phyloP scores from a whole-genome alignment of 257 asterid genomes.

The Solanum neorickii region DNA sequence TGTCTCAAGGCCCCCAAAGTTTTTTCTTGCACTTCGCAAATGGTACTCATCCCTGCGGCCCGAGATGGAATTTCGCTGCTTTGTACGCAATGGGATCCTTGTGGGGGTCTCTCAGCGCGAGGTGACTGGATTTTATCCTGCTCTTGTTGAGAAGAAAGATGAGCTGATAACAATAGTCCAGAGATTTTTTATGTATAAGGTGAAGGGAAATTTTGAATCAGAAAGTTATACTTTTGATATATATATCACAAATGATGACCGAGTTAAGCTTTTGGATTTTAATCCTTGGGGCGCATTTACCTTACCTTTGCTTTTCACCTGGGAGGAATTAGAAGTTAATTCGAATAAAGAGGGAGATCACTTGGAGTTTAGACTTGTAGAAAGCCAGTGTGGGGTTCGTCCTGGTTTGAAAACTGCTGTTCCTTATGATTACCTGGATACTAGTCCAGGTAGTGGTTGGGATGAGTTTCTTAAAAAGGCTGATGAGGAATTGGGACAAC shows the following conservation, averaged over 20 bases:
- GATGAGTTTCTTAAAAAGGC: slow-evolving; percentile 65
- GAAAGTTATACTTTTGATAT: slow-evolving; percentile 64
- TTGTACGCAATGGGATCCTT: slow-evolving; percentile 30
- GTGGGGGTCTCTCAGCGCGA: slow-evolving; percentile 76
- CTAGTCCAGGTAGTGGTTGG: slow-evolving; percentile 85
- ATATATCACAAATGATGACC: slow-evolving; percentile 49
- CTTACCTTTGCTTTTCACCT: slow-evolving; percentile 54
- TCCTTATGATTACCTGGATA: slow-evolving; percentile 80
- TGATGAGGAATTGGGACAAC: slow-evolving; percentile 37
- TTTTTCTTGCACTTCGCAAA: slow-evolving; percentile 74
- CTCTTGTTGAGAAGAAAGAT: slow-evolving; percentile 35
- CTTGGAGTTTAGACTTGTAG: slow-evolving; percentile 56
- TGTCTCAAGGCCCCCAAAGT: slow-evolving; percentile 44
- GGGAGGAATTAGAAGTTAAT: slow-evolving; percentile 73
- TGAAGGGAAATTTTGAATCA: slow-evolving; percentile 40
- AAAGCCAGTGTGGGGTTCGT: slow-evolving; percentile 52
- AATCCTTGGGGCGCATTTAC: slow-evolving; percentile 90
- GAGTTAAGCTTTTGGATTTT: slow-evolving; percentile 80
- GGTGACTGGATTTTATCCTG: slow-evolving; percentile 74
- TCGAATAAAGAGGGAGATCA: slow-evolving; percentile 10
- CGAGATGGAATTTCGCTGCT: slow-evolving; percentile 91
- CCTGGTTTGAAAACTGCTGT: slow-evolving; percentile 86
- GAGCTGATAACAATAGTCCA: slow-evolving; percentile 24
- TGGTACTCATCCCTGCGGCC: slow-evolving; percentile 69
- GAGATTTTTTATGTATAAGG: slow-evolving; percentile 26